Evolutionary conservation across 192 early-diverging fungal species (phyloP).

Genomic region (Coemansia sp.): DNA sequence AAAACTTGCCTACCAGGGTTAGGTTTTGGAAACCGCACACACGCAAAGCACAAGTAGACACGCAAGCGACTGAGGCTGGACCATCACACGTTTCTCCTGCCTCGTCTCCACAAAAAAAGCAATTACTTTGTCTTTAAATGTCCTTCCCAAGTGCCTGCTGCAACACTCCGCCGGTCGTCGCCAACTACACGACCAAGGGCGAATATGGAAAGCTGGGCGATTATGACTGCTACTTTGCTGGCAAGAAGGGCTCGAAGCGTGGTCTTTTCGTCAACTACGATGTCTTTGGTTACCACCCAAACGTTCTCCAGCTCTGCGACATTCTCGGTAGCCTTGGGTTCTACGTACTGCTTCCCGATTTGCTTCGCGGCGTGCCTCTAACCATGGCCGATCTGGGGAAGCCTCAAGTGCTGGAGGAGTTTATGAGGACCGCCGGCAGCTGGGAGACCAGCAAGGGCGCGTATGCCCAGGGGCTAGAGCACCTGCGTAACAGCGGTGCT

Average conservation of each 20-base stretch:
- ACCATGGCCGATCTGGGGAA: constrained; percentile 43
- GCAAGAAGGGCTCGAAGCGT: constrained; percentile 53
- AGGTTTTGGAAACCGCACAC: too few species aligned
- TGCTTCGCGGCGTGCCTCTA: constrained; percentile 56
- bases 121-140: constrained; percentile 18
- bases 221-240: constrained; percentile 44
- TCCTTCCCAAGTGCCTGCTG: constrained; percentile 55
- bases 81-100: neutral
- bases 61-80: neutral
- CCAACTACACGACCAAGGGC: constrained; percentile 52
- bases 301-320: constrained; percentile 65
- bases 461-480: constrained; percentile 4
- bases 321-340: constrained; percentile 56
- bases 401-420: constrained; percentile 33
- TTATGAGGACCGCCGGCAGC: constrained; percentile 28
- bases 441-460: constrained; percentile 24
- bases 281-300: constrained; percentile 63
- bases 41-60: too few species aligned
- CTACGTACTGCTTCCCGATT: constrained; percentile 66
- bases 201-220: constrained; percentile 21
- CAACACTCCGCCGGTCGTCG: constrained; percentile 53
- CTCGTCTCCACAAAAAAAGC: neutral
- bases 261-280: constrained; percentile 69
- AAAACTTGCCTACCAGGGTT: too few species aligned
- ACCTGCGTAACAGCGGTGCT: constrained; percentile 51